A percentile compares a stretch with the other conserved stretches of the same genome.
phyloP scores from a whole-genome alignment of 257 asterid genomes.

The Solanum corneliomulleri region DNA sequence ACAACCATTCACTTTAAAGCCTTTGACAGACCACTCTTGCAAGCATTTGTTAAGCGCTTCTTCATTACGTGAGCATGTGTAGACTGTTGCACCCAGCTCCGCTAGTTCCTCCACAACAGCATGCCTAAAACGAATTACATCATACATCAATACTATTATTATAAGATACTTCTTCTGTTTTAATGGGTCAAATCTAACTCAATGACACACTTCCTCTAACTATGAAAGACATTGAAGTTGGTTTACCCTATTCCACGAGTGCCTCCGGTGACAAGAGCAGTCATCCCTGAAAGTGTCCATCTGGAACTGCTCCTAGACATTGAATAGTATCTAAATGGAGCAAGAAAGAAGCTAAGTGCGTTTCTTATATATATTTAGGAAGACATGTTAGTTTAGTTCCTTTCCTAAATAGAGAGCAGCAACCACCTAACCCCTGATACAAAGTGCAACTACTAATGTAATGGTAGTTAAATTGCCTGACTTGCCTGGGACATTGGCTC shows the following conservation, averaged over 20 bases:
- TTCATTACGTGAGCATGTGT: constrained; percentile 79
- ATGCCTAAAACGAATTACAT: constrained; percentile 15
- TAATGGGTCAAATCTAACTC: neutral
- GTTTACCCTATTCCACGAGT: constrained; percentile 89
- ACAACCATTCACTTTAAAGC: constrained; percentile 56
- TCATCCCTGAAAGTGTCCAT: constrained; percentile 74
- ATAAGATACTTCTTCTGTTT: neutral
- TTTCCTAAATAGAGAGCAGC: neutral
- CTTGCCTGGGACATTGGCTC: neutral
- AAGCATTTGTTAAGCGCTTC: constrained; percentile 54
- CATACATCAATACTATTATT: neutral
- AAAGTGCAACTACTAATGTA: neutral
- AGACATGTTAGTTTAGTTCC: neutral
- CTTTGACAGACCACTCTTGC: constrained; percentile 66
- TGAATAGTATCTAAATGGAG: neutral
- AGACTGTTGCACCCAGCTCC: constrained; percentile 68
- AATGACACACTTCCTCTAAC: neutral
- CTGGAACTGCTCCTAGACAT: constrained; percentile 56
- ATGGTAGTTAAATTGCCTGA: neutral
- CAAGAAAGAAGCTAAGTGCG: neutral
- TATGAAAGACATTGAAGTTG: neutral
- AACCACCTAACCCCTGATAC: neutral
- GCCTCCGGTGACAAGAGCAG: constrained; percentile 91
- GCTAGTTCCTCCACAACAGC: constrained; percentile 82
- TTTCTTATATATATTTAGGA: neutral